Percentiles rank a stretch among this genome's conserved stretches.
These are phyloP conservation scores for Chenopodium quinoa DNA, from an alignment of 148 eudicot species.

Conservation along the genomic window DNA sequence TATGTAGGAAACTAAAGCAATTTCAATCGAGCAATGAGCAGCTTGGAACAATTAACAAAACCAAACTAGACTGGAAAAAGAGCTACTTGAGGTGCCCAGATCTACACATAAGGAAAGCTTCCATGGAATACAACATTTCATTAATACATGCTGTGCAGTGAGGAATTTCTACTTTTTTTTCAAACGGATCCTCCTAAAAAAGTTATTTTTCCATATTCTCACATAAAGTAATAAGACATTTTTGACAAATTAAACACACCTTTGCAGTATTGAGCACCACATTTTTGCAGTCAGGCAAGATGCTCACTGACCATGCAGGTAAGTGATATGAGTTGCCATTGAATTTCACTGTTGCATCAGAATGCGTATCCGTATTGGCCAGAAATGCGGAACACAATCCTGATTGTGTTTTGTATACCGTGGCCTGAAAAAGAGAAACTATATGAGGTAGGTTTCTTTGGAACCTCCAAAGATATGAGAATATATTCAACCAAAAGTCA, in stretches of 20 bases:
- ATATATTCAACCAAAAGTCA: background rate
- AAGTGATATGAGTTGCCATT: constrained; percentile 74
- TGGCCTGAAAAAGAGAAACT: constrained; percentile 45
- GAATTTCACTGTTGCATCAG: constrained; percentile 68
- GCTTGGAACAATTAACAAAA: background rate
- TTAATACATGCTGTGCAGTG: background rate
- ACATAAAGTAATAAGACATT: background rate
- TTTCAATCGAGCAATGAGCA: background rate
- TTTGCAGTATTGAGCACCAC: constrained; percentile 88
- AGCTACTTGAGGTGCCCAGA: background rate
- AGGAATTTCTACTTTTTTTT: background rate
- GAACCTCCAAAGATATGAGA: background rate
- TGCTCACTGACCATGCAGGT: constrained; percentile 99
- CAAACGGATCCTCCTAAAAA: background rate
- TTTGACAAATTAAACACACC: constrained; percentile 43
- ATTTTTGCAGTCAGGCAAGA: constrained; percentile 97
- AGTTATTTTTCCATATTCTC: background rate
- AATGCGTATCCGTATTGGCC: constrained; percentile 64
- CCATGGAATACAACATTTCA: background rate
- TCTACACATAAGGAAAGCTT: no score
- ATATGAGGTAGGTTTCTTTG: background rate
- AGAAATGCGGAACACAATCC: constrained; percentile 83
- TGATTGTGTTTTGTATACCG: constrained; percentile 68
- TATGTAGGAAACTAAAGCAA: background rate
- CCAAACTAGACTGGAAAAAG: background rate